Evolutionary conservation across 257 asterid genomes (phyloP), one percentile per base, ranked within the genome.

Genomic region (Anisodus tanguticus): DNA sequence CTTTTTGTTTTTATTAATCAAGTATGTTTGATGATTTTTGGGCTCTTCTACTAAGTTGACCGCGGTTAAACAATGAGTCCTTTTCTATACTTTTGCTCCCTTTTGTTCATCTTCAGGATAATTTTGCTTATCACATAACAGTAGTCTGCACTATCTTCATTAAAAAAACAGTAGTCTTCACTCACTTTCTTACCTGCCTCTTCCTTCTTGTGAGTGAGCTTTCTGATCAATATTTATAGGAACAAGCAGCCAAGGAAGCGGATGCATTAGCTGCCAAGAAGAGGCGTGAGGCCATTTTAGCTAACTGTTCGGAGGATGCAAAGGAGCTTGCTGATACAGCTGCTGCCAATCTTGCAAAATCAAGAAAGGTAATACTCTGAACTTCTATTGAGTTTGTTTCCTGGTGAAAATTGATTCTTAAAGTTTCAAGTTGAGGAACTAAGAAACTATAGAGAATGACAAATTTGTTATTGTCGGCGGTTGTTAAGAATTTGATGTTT

Each of bases 161-260:
- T 68, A 68, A 68, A 68, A 66, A 85, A 70, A 88, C 86, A 45
- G 1, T n/a, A 45, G 62, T 77, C 57, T 43, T 64, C 68, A 35
- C 67, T 39, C 80, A 2, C 15, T 51, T 68, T n/a, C 62, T 55
- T 71, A 77, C 66, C 68, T 51, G 84, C 82, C 79, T 76, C 64
- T 41, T 41, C 45, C n/a, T 76, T 76, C 62, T 76, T 51, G 5
- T 35, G 80, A 72, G 41, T 72, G 41, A 47, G 59, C 59, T 19
- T 72, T 59, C 41, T 47, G 59, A 47, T 79, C 43, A 77, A 26
- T 53, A 83, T 45, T 86, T 76, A 60, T 91, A 94, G 98, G 99
- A 93, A 90, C 93, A 94, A 90, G 95, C 94, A 62, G 95, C 92
- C 22, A 95, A 95, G 85, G 93, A 91, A 91, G 98, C 93, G 49